These are phyloP conservation scores for Penicillium samsonianum DNA, from an alignment of 495 filamentous ascomycete genomes.

Conservation along the genomic window DNA sequence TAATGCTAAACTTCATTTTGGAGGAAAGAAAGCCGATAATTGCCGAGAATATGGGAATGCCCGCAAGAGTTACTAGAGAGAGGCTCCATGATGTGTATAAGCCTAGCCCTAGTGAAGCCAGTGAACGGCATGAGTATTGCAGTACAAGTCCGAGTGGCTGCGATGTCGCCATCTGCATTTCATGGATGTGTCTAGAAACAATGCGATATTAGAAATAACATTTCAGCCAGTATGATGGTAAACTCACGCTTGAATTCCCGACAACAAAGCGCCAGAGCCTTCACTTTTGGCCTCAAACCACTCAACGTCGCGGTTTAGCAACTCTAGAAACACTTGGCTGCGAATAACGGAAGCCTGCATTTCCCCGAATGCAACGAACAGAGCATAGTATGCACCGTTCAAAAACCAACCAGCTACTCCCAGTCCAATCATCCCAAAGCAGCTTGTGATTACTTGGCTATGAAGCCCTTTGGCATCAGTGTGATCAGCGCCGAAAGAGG, in stretches of 20 bases:
- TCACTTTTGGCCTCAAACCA: conserved; percentile 80
- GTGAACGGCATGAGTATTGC: conserved; percentile 59
- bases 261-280: conserved; percentile 71
- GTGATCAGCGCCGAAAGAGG: conserved; percentile 60
- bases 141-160: conserved; percentile 72
- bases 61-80: conserved; percentile 76
- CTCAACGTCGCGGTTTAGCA: conserved; percentile 70
- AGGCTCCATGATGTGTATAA: conserved; percentile 82
- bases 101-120: conserved; percentile 67
- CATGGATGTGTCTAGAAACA: conserved; percentile 67
- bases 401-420: conserved; percentile 65
- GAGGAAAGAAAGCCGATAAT: conserved; percentile 60
- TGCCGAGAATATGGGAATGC: conserved; percentile 66
- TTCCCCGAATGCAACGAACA: conserved; percentile 79
- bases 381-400: conserved; percentile 61
- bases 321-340: conserved; percentile 60
- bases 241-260: conserved; percentile 71
- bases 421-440: conserved; percentile 57
- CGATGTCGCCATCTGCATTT: conserved; percentile 78
- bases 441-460: conserved; percentile 56
- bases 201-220: not conserved
- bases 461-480: conserved; percentile 53
- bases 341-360: conserved; percentile 70
- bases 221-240: not conserved
- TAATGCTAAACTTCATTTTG: conserved; percentile 64